These are phyloP conservation scores for Urochloa ruziziensis DNA, from an alignment of 176 grass and related monocot genomes.

Conservation along the genomic window DNA sequence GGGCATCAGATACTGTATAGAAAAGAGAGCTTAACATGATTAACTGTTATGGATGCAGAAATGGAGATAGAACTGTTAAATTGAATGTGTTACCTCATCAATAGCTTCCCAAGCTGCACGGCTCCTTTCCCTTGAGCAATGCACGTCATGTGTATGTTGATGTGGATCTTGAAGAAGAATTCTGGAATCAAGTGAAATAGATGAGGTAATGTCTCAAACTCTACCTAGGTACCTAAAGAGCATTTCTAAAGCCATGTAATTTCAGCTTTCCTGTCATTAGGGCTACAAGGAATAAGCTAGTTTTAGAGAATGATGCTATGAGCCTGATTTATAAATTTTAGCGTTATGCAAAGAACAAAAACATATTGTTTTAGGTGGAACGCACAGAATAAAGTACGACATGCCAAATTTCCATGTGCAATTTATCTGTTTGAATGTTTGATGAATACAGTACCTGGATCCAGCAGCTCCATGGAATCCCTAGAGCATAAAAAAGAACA, in stretches of 20 bases:
- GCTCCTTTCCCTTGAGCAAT: conserved; percentile 96
- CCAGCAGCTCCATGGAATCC: conserved; percentile 45
- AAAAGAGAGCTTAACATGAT: conserved; percentile 6
- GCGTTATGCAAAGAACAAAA: neutral
- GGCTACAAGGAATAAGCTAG: neutral
- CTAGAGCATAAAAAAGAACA: conserved; percentile 55
- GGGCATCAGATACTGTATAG: conserved; percentile 90
- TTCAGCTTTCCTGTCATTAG: neutral
- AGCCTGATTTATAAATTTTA: neutral
- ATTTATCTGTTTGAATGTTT: conserved; percentile 6
- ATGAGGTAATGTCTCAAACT: conserved; percentile 19
- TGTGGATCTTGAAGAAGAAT: conserved; percentile 56
- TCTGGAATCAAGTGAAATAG: conserved; percentile 49
- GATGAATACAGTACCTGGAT: conserved; percentile 59
- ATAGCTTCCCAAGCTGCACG: conserved; percentile 79
- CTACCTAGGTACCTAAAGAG: neutral
- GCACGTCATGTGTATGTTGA: conserved; percentile 55
- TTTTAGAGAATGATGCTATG: neutral
- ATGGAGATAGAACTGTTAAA: conserved; percentile 10
- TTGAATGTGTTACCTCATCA: conserved; percentile 65
- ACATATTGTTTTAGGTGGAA: conserved; percentile 1
- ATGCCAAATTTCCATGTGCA: neutral
- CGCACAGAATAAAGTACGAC: neutral
- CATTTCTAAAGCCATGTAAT: neutral
- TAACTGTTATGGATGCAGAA: conserved; percentile 7